These are phyloP conservation scores for Sphenostylis stenocarpa DNA, from an alignment of 306 rosid species.

Conservation along the genomic window DNA sequence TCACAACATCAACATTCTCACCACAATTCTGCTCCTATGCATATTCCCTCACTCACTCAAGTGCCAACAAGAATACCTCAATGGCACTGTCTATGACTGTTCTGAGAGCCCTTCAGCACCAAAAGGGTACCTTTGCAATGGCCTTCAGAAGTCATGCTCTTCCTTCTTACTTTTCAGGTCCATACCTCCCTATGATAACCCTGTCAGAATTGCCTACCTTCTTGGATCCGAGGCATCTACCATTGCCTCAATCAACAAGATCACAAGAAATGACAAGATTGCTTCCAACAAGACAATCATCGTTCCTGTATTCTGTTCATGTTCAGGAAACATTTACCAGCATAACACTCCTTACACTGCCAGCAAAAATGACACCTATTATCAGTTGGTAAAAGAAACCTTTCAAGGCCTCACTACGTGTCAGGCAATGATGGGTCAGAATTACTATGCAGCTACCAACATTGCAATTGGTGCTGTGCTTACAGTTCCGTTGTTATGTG, in stretches of 20 bases:
- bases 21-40: slow-evolving; percentile 9
- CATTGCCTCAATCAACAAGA: slow-evolving; percentile 50
- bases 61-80: slow-evolving; percentile 53
- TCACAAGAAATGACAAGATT: slow-evolving; percentile 34
- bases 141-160: slow-evolving; percentile 39
- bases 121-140: slow-evolving; percentile 56
- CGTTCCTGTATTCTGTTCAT: slow-evolving; percentile 53
- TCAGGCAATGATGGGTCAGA: slow-evolving; percentile 54
- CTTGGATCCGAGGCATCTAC: slow-evolving; percentile 49
- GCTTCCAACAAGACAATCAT: slow-evolving; percentile 35
- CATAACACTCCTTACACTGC: slow-evolving; percentile 43
- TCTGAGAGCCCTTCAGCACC: slow-evolving; percentile 31
- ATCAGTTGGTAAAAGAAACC: not conserved
- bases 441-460: slow-evolving; percentile 33
- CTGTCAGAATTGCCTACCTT: slow-evolving; percentile 45
- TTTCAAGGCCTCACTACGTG: slow-evolving; percentile 62
- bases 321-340: slow-evolving; percentile 54
- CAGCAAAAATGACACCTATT: slow-evolving; percentile 32
- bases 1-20: slow-evolving; percentile 11
- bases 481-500: slow-evolving; percentile 48
- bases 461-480: slow-evolving; percentile 41
- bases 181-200: slow-evolving; percentile 36
- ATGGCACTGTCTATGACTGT: slow-evolving; percentile 38
- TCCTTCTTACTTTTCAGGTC: slow-evolving; percentile 48
- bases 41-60: slow-evolving; percentile 28